A percentile compares a stretch with the other conserved stretches of the same genome.
Evolutionary conservation across 345 rosid species (phyloP).

Genomic region (Hypericum perforatum): DNA sequence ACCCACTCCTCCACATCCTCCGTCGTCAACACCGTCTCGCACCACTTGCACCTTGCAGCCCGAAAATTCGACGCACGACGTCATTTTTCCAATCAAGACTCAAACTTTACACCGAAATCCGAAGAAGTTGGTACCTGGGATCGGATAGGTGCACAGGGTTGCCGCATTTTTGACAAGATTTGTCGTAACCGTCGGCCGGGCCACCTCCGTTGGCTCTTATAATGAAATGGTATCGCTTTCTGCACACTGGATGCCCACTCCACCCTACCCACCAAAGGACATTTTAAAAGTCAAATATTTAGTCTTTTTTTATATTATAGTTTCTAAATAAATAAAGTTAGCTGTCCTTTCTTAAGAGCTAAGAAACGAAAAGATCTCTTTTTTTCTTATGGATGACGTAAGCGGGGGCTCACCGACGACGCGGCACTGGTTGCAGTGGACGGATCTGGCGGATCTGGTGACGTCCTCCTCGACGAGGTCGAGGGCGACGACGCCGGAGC

Average conservation of each 20-base stretch:
- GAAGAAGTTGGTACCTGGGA: slow-evolving; percentile 25
- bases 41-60: slow-evolving; percentile 40
- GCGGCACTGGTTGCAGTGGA: slow-evolving; percentile 72
- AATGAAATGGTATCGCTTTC: slow-evolving; percentile 62
- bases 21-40: slow-evolving; percentile 33
- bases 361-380: too few relatives aligned
- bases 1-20: slow-evolving; percentile 57
- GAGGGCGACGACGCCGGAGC: slow-evolving; percentile 27
- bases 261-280: slow-evolving; percentile 32
- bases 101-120: too few relatives aligned
- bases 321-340: too few relatives aligned
- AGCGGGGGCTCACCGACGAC: slow-evolving; percentile 49
- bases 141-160: slow-evolving; percentile 40
- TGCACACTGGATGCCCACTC: slow-evolving; percentile 62
- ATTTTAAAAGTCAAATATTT: too few relatives aligned
- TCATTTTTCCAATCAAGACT: background rate
- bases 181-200: slow-evolving; percentile 44
- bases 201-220: slow-evolving; percentile 44
- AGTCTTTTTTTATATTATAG: too few relatives aligned
- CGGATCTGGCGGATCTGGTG: slow-evolving; percentile 50
- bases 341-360: too few relatives aligned
- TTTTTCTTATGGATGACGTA: too few relatives aligned
- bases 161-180: slow-evolving; percentile 47
- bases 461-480: slow-evolving; percentile 72
- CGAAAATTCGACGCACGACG: background rate